Base-by-base conservation (phyloP, 495 filamentous ascomycete species). In the Endocarpon pusillum region DNA sequence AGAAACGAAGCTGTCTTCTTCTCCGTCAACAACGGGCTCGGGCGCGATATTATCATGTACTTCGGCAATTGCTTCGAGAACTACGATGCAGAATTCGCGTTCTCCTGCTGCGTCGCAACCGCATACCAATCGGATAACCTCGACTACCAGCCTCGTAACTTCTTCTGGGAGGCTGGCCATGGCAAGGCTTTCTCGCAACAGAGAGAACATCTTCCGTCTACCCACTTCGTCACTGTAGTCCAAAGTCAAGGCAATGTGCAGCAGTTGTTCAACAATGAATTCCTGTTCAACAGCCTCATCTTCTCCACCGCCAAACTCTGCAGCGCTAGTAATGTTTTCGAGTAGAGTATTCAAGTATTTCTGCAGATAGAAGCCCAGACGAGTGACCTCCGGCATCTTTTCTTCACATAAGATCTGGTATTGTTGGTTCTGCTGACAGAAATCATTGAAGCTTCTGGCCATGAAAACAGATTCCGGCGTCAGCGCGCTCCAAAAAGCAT, bases 141-240 rank as follows among this genome's bases (percentile, higher is more conserved):
- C 74, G 12, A 94, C 66, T 4, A 76, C 74, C 20, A 99, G 75
- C 47, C 81, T 86, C 2, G 91, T 96, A 26, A 78, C 78, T 49
- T 92, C 83, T 42, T 96, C 83, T 3, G 91, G 83, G 6, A 99
- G 64, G 40, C 93, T 82, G 15, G 87, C 69, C 21, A 87, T 71
- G 2, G 83, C 78, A 21, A 99, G 57, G 2, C 75, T 73, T 52
- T 94, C 84, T 29, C 89, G 66, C 19, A 96, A 60, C 10, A 94
- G 66, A 20, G 78, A 65, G 50, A 89, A 94, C 83, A 96, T 96
- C 66, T 86, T 89, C 32, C 91, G 66, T 29, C 89, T 67, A 22
- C 89, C 89, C 42, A 89, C 78, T 55, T 99, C 89, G 49, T 99
- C 89, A 19, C 78, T 80, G 55, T 94, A 96, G 45, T 99, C 89